Evolutionary conservation across 768 basidiomycete genomes (phyloP).

Genomic region (Dentipellis fragilis): DNA sequence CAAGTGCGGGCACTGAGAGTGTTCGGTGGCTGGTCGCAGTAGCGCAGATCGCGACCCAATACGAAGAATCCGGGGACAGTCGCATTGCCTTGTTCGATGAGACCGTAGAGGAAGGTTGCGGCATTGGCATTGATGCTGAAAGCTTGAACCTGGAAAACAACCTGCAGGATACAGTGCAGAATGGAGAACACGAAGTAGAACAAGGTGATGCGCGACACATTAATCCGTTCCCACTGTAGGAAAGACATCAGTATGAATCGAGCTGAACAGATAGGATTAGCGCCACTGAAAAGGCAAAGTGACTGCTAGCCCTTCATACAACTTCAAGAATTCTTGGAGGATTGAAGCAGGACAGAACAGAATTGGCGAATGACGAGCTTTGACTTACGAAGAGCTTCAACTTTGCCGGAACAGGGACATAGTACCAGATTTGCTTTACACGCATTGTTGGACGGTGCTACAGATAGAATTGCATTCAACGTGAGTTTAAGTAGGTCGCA

Average conservation of each 20-base stretch:
- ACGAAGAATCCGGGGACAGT: slow-evolving; percentile 42
- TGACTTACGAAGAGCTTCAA: slow-evolving; percentile 39
- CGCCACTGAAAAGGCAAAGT: neutral
- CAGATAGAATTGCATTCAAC: neutral
- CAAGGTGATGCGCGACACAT: slow-evolving; percentile 54
- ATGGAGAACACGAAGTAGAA: slow-evolving; percentile 61
- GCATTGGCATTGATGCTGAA: slow-evolving; percentile 56
- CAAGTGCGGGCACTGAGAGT: slow-evolving; percentile 29
- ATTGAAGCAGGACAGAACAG: neutral
- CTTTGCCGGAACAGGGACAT: slow-evolving; percentile 28
- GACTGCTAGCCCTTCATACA: neutral
- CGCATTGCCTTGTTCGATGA: slow-evolving; percentile 41
- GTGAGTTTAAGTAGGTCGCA: neutral
- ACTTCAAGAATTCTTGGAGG: neutral
- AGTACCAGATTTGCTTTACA: slow-evolving; percentile 27
- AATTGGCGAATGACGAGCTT: neutral
- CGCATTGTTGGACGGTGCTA: slow-evolving; percentile 23
- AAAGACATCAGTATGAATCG: neutral
- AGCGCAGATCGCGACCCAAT: slow-evolving; percentile 38
- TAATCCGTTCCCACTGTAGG: slow-evolving; percentile 57
- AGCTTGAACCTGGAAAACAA: slow-evolving; percentile 58
- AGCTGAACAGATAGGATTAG: neutral
- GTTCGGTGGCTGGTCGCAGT: slow-evolving; percentile 46
- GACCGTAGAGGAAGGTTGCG: slow-evolving; percentile 37
- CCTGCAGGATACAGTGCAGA: slow-evolving; percentile 55